Percentiles rank a stretch among this genome's conserved stretches.
Evolutionary conservation across 2,329 filamentous ascomycete species (phyloP).

Genomic region (Trichoderma koningii): DNA sequence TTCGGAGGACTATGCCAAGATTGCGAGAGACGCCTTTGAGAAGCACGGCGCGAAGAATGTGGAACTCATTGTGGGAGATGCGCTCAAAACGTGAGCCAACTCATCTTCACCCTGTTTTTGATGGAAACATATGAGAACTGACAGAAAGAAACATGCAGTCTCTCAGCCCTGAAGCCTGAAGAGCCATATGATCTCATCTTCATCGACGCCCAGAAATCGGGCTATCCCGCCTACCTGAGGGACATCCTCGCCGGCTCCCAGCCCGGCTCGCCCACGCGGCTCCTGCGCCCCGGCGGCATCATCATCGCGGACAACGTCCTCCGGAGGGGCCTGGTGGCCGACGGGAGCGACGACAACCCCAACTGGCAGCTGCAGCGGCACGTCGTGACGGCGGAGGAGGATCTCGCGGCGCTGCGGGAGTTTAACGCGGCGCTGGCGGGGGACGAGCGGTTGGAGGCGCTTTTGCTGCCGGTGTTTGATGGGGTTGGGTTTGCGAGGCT

Average conservation of each 20-base stretch:
- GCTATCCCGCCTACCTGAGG: conserved; percentile 49
- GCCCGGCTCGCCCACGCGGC: conserved; percentile 39
- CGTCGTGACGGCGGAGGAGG: conserved; percentile 27
- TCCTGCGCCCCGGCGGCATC: conserved; percentile 49
- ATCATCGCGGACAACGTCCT: conserved; percentile 56
- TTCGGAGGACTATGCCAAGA: conserved; percentile 43
- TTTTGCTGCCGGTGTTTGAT: conserved; percentile 44
- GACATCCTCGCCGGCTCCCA: conserved; percentile 45
- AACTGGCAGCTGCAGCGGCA: conserved; percentile 29
- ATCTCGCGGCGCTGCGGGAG: conserved; percentile 34
- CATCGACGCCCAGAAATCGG: conserved; percentile 53
- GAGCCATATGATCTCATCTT: conserved; percentile 54
- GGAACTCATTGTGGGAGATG: conserved; percentile 48
- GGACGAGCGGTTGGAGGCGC: conserved; percentile 39
- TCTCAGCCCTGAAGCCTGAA: conserved; percentile 39
- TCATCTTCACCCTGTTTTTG: neutral
- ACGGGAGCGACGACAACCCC: conserved; percentile 42
- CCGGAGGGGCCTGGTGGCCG: conserved; percentile 48
- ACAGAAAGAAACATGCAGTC: conserved; percentile 31
- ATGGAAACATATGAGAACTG: neutral
- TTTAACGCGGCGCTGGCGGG: conserved; percentile 35
- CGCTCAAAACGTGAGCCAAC: conserved; percentile 44
- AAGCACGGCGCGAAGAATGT: conserved; percentile 45
- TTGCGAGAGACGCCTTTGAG: conserved; percentile 42
- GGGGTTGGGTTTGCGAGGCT: conserved; percentile 41